Base-by-base conservation (phyloP, 2,329 filamentous ascomycete species). In the Ascochyta clinopodiicola region DNA sequence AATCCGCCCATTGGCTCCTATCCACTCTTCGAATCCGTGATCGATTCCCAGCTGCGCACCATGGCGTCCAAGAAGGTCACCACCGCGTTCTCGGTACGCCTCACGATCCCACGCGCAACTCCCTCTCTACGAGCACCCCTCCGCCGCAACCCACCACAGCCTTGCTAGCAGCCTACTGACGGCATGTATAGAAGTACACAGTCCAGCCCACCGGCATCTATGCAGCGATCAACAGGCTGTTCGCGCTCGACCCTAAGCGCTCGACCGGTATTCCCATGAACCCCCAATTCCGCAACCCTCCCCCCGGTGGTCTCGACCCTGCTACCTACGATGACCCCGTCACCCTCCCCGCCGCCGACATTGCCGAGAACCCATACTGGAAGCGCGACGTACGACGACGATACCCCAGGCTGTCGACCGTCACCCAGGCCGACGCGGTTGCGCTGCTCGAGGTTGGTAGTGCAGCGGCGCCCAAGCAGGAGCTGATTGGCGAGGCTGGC, bases 341-440 rank as follows among this genome's bases (percentile, higher is more conserved):
- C 56, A 96, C 91, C 13, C 56, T 89, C 0, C 92, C 92, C n/a
- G 90, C 92, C 2, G 91, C 84, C 64, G 92, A 96, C 75, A 88
- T 96, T 68, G 92, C 92, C 69, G 91, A 94, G 77, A 96, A 96
- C 80, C 87, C 92, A 34, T 96, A 97, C 82, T 99, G 92, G 92
- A 96, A 96, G 84, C 92, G 95, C 70, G 95, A 99, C 73, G 77
- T 81, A 59, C 90, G 95, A 68, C 86, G 95, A 69, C 84, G 83
- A 69, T 98, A 98, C 80, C 90, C 95, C 29, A 84, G 83, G 67
- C 83, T 90, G 52, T 94, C 89, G 71, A 87, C 91, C 40, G 85
- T 99, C 59, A 88, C 82, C 56, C 95, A 98, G 81, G 86, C 86
- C 42, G 90, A 98, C 76, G 88, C 92, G 46, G 95, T 95, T 22